These are phyloP conservation scores for Kodamaea nitidulidarum DNA, from an alignment of 805 yeast species.

Conservation along the genomic window DNA sequence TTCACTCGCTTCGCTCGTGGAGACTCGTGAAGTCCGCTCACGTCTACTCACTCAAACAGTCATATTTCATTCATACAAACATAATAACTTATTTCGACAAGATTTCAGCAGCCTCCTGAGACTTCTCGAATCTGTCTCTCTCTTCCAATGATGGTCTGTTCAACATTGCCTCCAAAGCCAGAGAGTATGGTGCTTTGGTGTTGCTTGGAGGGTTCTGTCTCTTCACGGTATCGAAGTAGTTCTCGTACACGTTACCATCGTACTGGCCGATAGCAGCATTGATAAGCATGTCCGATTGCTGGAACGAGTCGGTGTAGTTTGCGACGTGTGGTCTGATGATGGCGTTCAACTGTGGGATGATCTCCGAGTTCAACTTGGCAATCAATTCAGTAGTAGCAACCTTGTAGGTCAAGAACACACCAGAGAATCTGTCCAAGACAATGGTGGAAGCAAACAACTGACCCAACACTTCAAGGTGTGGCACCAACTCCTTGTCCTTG, in stretches of 20 bases:
- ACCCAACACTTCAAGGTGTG: slow-evolving; percentile 51
- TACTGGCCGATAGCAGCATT: slow-evolving; percentile 78
- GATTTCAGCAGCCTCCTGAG: slow-evolving; percentile 25
- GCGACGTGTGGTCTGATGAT: slow-evolving; percentile 59
- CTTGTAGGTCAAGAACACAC: slow-evolving; percentile 64
- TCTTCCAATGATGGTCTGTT: slow-evolving; percentile 29
- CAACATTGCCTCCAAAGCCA: slow-evolving; percentile 31
- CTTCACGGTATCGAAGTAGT: slow-evolving; percentile 60
- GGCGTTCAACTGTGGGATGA: slow-evolving; percentile 32
- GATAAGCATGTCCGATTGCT: slow-evolving; percentile 73
- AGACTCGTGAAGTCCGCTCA: not conserved
- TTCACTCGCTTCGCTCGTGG: too few species aligned
- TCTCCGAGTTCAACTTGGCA: slow-evolving; percentile 42
- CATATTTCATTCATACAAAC: not conserved
- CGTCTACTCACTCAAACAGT: not conserved
- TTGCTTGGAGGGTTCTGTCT: slow-evolving; percentile 45
- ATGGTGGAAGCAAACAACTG: slow-evolving; percentile 57
- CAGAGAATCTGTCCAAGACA: slow-evolving; percentile 63
- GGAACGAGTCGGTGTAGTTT: slow-evolving; percentile 80
- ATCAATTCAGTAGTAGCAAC: slow-evolving; percentile 49
- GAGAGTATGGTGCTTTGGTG: slow-evolving; percentile 60
- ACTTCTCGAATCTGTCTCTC: slow-evolving; percentile 31
- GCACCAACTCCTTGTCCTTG: slow-evolving; percentile 40
- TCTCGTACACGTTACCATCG: slow-evolving; percentile 80
- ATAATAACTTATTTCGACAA: slow-evolving; percentile 12